Evolutionary conservation across 768 basidiomycete genomes (phyloP).

Genomic region (Russula compacta): DNA sequence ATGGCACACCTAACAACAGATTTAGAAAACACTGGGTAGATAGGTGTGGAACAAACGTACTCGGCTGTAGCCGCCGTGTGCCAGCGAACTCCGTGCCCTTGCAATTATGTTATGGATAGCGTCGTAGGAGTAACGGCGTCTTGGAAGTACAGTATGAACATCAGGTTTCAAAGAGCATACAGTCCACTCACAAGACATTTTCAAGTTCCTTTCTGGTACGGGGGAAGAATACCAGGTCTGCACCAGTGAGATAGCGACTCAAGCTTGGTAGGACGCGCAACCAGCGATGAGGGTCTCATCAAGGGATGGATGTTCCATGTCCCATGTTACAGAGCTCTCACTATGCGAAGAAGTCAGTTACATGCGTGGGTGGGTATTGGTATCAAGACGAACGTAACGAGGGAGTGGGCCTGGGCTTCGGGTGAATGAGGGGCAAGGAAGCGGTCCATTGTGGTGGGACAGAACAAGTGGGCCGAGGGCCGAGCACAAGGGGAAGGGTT

Average conservation of each 20-base stretch:
- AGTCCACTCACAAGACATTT: constrained; percentile 51
- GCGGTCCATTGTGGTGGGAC: constrained; percentile 43
- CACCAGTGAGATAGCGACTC: constrained; percentile 60
- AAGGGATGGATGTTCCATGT: constrained; percentile 57
- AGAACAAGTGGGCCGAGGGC: neutral
- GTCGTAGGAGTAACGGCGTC: constrained; percentile 68
- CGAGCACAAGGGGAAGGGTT: neutral
- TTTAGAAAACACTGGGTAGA: neutral
- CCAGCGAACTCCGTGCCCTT: constrained; percentile 52
- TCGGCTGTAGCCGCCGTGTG: constrained; percentile 47
- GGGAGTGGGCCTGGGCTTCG: constrained; percentile 62
- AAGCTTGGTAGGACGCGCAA: constrained; percentile 75
- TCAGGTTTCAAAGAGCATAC: neutral
- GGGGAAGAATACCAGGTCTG: constrained; percentile 64
- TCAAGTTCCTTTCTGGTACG: constrained; percentile 57
- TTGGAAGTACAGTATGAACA: constrained; percentile 24
- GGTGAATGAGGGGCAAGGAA: constrained; percentile 66
- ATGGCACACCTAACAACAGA: constrained; percentile 47
- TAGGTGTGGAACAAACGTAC: constrained; percentile 27
- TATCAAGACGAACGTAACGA: constrained; percentile 45
- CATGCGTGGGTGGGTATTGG: neutral
- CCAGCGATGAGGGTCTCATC: constrained; percentile 68
- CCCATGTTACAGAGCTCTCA: constrained; percentile 62
- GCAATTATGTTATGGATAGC: constrained; percentile 76
- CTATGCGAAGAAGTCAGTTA: constrained; percentile 29